Evolutionary conservation across 306 rosid species (phyloP).

Genomic region (Acacia confusa): DNA sequence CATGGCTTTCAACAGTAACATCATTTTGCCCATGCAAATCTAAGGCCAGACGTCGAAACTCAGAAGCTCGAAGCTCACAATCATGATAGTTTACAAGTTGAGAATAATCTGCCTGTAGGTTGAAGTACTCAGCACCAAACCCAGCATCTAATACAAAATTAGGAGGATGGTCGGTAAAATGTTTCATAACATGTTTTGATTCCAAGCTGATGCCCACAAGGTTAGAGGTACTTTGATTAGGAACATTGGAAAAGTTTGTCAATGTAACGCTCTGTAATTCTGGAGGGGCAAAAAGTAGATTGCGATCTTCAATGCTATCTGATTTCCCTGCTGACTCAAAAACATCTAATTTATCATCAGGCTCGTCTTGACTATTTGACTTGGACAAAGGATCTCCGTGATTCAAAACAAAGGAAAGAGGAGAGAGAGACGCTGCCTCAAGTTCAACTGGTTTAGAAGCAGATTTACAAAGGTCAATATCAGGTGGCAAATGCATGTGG

Average conservation of each 20-base stretch:
- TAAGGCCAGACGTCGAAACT: conserved; percentile 76
- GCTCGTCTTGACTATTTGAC: conserved; percentile 60
- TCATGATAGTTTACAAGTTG: conserved; percentile 74
- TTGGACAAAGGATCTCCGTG: conserved; percentile 55
- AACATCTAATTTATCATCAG: conserved; percentile 61
- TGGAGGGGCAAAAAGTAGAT: conserved; percentile 66
- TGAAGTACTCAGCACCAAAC: conserved; percentile 57
- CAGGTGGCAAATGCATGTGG: conserved; percentile 85
- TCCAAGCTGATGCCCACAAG: conserved; percentile 47
- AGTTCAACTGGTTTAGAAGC: conserved; percentile 45
- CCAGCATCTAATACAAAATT: conserved; percentile 60
- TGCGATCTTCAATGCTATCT: conserved; percentile 65
- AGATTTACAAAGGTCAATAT: conserved; percentile 71
- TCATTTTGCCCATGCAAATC: conserved; percentile 80
- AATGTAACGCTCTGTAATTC: conserved; percentile 60
- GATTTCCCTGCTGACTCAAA: conserved; percentile 52
- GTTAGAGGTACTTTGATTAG: conserved; percentile 48
- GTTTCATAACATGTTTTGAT: conserved; percentile 49
- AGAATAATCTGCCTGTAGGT: conserved; percentile 82
- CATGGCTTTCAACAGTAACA: conserved; percentile 73
- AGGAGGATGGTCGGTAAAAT: conserved; percentile 34
- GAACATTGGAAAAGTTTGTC: conserved; percentile 49
- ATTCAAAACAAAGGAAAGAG: conserved; percentile 43
- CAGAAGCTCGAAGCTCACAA: conserved; percentile 79
- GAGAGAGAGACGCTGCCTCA: conserved; percentile 48